A percentile compares a stretch with the other conserved stretches of the same genome.
Conservation (phyloP, 352 stramenopile genomes). For the Globisporangium cylindrosporum region DNA sequence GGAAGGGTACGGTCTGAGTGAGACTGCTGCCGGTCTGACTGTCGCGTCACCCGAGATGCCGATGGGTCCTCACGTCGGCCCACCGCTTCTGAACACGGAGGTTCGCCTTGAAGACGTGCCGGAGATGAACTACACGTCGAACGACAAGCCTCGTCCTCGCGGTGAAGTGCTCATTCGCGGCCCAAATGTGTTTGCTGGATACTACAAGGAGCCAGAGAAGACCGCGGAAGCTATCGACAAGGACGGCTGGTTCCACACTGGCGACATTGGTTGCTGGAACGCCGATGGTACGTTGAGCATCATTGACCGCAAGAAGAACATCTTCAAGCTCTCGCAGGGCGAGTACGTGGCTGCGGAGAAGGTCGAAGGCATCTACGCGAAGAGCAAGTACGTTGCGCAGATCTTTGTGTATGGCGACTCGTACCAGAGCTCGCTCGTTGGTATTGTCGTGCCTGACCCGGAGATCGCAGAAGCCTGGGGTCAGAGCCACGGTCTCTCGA, state of each 20-base stretch:
- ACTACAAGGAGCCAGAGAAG: slow-evolving; percentile 95
- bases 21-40: slow-evolving; percentile 88
- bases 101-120: slow-evolving; percentile 94
- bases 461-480: slow-evolving; percentile 61
- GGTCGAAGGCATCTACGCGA: slow-evolving; percentile 94
- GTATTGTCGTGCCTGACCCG: slow-evolving; percentile 87
- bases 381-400: slow-evolving; percentile 92
- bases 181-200: slow-evolving; percentile 85
- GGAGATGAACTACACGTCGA: slow-evolving; percentile 95
- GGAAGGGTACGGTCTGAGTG: slow-evolving; percentile 96
- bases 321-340: slow-evolving; percentile 93
- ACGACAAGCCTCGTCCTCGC: slow-evolving; percentile 64
- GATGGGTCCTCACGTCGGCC: slow-evolving; percentile 90
- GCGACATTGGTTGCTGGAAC: slow-evolving; percentile 96
- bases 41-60: slow-evolving; percentile 58
- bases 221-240: slow-evolving; percentile 90
- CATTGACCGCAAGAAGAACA: slow-evolving; percentile 92
- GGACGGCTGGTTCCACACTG: slow-evolving; percentile 96
- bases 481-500: slow-evolving; percentile 26
- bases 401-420: slow-evolving; percentile 97
- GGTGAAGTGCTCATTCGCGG: slow-evolving; percentile 77
- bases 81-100: slow-evolving; percentile 82
- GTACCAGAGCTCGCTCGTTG: slow-evolving; percentile 93
- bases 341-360: slow-evolving; percentile 98
- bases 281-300: slow-evolving; percentile 90